Evolutionary conservation across 805 yeast genomes (phyloP), one percentile per base, ranked within the genome.

Genomic region (Peterozyma xylosa): DNA sequence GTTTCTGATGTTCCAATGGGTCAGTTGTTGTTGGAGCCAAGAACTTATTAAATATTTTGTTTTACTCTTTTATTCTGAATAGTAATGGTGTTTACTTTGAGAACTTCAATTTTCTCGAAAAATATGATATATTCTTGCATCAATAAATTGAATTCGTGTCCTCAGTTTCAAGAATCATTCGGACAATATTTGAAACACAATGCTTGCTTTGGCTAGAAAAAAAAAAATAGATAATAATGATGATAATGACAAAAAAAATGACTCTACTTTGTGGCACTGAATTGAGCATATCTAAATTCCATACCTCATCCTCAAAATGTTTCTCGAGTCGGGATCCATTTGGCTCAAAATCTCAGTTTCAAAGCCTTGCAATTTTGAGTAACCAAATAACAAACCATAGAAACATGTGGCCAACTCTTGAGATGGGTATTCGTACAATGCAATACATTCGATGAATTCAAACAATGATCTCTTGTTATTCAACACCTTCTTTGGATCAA

Each of bases 401-500:
- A 81, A 78, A 47, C 63, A 51, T 11, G 60, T 59, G 17, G 59
- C 65, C 44, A 80, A 63, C 39, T 64, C 62, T 14, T 64, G 72
- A 13, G 76, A 66, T 1, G 86, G 83, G 33, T 62, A 67, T 33
- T 62, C 59, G 53, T 79, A 81, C 54, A 63, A 67, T 0, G 76
- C 84, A 42, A 84, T 73, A 47, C 86, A 74, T 41, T 73, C 75
- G 30, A 83, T 57, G 47, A 86, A 79, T 35, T 68, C 61, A 18
- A 76, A 68, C 43, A 85, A 62, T 38, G 73, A 67, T 52, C 63
- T 61, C 48, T 64, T 66, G 48, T 68, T 75, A 30, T 64, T 59
- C 0, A 76, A 72, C 38, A 86, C 64, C 0, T 80, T 84, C 32
- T 73, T 70, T 2, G 96, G 96, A 54, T 83, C 81, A n/a, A 63